phyloP scores from a whole-genome alignment of 345 rosid species.

The Eucalyptus polybractea region DNA sequence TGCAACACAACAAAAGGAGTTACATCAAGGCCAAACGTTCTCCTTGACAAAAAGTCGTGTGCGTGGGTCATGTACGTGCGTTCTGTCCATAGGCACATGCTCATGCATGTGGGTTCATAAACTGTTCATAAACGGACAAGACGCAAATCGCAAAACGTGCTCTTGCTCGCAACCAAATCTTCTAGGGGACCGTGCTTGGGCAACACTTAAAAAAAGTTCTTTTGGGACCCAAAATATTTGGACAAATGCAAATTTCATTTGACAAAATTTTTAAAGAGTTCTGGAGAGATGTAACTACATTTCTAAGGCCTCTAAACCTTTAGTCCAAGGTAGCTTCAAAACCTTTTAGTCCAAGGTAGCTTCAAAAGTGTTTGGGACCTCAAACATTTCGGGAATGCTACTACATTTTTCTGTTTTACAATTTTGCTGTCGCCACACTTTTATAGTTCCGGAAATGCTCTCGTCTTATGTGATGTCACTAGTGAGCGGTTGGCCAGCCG shows the following conservation, averaged over 20 bases:
- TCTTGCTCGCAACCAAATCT: neutral
- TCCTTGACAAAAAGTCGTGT: neutral
- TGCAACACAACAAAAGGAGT: neutral
- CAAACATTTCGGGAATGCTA: neutral
- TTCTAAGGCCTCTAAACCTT: neutral
- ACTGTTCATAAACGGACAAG: neutral
- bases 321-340: neutral
- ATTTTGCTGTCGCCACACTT: neutral
- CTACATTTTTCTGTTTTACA: neutral
- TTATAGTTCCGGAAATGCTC: neutral
- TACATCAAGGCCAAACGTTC: neutral
- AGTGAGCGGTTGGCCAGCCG: neutral
- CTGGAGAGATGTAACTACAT: neutral
- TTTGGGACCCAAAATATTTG: neutral
- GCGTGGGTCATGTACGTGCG: neutral
- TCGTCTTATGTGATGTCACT: accelerated
- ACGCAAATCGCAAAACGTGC: neutral
- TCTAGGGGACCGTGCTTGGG: neutral
- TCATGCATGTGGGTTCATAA: neutral
- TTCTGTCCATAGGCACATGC: neutral
- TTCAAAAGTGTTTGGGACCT: neutral
- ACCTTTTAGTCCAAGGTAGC: too few relatives aligned
- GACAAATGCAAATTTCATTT: neutral
- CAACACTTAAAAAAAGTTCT: neutral
- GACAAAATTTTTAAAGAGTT: neutral